phyloP scores from a whole-genome alignment of 208 protist genomes.

The Wallacemonas sp. region DNA sequence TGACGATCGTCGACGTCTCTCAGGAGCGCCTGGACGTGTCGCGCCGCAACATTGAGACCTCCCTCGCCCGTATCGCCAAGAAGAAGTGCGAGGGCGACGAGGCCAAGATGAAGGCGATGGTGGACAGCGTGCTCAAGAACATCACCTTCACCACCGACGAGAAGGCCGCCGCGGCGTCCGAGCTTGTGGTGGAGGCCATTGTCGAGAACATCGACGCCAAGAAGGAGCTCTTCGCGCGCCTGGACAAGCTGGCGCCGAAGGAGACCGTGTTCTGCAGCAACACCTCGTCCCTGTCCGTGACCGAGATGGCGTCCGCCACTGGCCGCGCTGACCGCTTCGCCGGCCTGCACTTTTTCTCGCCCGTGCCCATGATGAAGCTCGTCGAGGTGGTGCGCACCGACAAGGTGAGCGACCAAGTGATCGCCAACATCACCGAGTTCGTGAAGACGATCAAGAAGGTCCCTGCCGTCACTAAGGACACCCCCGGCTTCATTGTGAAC shows the following conservation, averaged over 20 bases:
- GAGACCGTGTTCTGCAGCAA: slow-evolving; percentile 86
- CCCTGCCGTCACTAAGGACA: slow-evolving; percentile 76
- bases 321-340: slow-evolving; percentile 65
- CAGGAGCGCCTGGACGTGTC: slow-evolving; percentile 51
- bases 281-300: slow-evolving; percentile 80
- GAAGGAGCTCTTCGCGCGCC: slow-evolving; percentile 47
- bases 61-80: slow-evolving; percentile 54
- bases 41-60: slow-evolving; percentile 50
- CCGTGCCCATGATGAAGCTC: slow-evolving; percentile 91
- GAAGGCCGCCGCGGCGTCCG: slow-evolving; percentile 28
- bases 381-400: slow-evolving; percentile 83
- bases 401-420: slow-evolving; percentile 43
- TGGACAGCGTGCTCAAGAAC: slow-evolving; percentile 35
- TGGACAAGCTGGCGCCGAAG: slow-evolving; percentile 56
- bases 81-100: slow-evolving; percentile 60
- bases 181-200: slow-evolving; percentile 71
- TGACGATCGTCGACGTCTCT: slow-evolving; percentile 66
- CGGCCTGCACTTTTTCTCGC: slow-evolving; percentile 92
- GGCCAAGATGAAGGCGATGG: slow-evolving; percentile 42
- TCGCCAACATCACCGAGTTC: slow-evolving; percentile 51
- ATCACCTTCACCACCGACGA: slow-evolving; percentile 74
- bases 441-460: slow-evolving; percentile 65
- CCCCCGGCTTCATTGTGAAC: slow-evolving; percentile 91
- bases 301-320: slow-evolving; percentile 60
- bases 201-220: slow-evolving; percentile 69